Evolutionary conservation across 768 basidiomycete genomes (phyloP).

Genomic region (Xerocomellus amylosporus): DNA sequence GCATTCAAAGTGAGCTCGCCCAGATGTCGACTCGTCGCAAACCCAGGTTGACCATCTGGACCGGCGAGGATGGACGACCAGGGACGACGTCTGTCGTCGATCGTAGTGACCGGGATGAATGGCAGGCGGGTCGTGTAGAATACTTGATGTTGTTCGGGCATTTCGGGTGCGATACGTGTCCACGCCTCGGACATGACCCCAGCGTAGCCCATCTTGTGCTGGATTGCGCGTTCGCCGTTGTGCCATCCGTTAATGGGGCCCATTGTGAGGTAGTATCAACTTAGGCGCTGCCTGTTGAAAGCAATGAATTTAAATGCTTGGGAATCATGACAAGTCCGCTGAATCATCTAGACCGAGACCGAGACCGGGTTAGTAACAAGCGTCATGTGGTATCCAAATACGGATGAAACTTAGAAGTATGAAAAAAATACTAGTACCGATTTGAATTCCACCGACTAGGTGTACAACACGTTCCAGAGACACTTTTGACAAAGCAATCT

Average conservation of each 20-base stretch:
- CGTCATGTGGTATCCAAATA: too few species aligned
- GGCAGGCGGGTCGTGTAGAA: slow-evolving; percentile 50
- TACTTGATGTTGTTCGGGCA: slow-evolving; percentile 47
- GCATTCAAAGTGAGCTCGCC: slow-evolving; percentile 40
- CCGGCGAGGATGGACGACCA: slow-evolving; percentile 59
- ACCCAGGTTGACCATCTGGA: slow-evolving; percentile 44
- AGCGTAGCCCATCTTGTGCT: slow-evolving; percentile 44
- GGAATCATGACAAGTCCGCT: too few species aligned
- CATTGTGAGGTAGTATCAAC: slow-evolving; percentile 12
- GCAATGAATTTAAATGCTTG: too few species aligned
- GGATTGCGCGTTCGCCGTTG: slow-evolving; percentile 50
- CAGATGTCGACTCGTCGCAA: slow-evolving; percentile 36
- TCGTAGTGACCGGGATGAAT: slow-evolving; percentile 55
- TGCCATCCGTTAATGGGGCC: slow-evolving; percentile 36
- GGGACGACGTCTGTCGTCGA: slow-evolving; percentile 50
- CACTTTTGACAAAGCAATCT: slow-evolving; percentile 32
- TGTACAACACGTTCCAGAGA: too few species aligned
- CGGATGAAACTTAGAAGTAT: too few species aligned
- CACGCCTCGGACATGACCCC: slow-evolving; percentile 38
- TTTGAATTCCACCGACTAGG: background rate
- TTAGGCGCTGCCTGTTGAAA: background rate
- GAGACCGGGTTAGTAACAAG: too few species aligned
- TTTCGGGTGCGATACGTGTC: slow-evolving; percentile 41
- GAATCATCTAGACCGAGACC: too few species aligned
- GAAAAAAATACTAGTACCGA: too few species aligned